These are phyloP conservation scores for Paraphoma chrysanthemicola DNA, from an alignment of 2,329 filamentous ascomycete species.

Conservation along the genomic window DNA sequence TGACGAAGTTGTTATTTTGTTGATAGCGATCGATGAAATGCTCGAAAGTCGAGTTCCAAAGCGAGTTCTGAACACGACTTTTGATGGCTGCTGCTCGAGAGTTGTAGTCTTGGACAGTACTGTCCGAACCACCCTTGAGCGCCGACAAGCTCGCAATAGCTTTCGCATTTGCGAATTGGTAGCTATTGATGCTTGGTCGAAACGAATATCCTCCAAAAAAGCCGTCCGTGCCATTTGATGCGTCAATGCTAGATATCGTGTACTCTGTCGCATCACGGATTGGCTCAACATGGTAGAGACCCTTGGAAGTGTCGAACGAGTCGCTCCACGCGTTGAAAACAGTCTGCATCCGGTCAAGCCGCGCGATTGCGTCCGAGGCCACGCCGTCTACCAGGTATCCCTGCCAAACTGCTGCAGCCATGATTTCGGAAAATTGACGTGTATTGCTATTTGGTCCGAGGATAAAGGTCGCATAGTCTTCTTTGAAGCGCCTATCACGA, in stretches of 20 bases:
- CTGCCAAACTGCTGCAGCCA: slow-evolving; percentile 51
- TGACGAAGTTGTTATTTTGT: slow-evolving; percentile 48
- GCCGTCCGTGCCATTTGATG: slow-evolving; percentile 49
- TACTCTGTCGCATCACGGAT: slow-evolving; percentile 55
- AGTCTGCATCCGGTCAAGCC: slow-evolving; percentile 46
- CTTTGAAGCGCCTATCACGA: slow-evolving; percentile 53
- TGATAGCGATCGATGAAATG: slow-evolving; percentile 56
- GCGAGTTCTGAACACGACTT: slow-evolving; percentile 44
- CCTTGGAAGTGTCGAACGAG: slow-evolving; percentile 49
- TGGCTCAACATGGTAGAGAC: slow-evolving; percentile 53
- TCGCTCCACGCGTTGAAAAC: slow-evolving; percentile 50
- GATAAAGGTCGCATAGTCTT: slow-evolving; percentile 54
- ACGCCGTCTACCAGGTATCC: slow-evolving; percentile 54
- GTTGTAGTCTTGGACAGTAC: slow-evolving; percentile 19
- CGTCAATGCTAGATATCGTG: slow-evolving; percentile 54
- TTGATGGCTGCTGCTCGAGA: slow-evolving; percentile 46
- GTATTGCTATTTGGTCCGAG: slow-evolving; percentile 49
- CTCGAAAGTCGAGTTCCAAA: slow-evolving; percentile 54
- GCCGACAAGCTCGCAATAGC: slow-evolving; percentile 51
- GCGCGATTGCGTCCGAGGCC: slow-evolving; percentile 33
- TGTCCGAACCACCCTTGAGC: slow-evolving; percentile 27
- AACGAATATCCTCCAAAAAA: slow-evolving; percentile 52
- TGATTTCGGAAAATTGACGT: slow-evolving; percentile 54
- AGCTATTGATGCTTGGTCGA: slow-evolving; percentile 54
- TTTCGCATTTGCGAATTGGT: slow-evolving; percentile 53